Conservation (phyloP, 805 yeast genomes). For the Priceomyces fermenticarens region DNA sequence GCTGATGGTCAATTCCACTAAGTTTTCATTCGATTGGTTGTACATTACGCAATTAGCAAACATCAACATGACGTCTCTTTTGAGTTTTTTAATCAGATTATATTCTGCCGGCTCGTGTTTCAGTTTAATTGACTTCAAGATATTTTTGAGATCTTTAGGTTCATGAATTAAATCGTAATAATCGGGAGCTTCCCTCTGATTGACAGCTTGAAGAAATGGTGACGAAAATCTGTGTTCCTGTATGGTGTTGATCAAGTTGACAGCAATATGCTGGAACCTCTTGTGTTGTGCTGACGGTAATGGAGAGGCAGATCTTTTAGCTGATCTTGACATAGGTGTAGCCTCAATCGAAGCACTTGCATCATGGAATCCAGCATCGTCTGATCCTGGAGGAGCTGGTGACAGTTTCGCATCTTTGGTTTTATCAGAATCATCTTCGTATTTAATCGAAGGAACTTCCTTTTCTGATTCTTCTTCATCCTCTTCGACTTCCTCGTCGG, state of each 20-base stretch:
- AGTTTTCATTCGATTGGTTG: conserved; percentile 62
- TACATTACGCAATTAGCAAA: conserved; percentile 84
- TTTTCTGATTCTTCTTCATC: conserved; percentile 1
- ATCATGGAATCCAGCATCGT: conserved; percentile 2
- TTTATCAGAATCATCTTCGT: conserved; percentile 2
- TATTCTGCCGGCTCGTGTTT: conserved; percentile 36
- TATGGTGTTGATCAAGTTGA: conserved; percentile 60
- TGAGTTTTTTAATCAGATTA: conserved; percentile 58
- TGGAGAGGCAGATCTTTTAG: conserved; percentile 17
- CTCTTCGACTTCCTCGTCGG: conserved; percentile 1
- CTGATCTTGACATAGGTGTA: conserved; percentile 1
- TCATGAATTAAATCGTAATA: conserved; percentile 58
- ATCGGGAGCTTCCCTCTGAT: conserved; percentile 63
- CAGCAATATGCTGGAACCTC: conserved; percentile 59
- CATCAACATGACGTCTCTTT: conserved; percentile 70
- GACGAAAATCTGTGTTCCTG: conserved; percentile 72
- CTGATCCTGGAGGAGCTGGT: neutral
- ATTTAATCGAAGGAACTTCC: conserved; percentile 2
- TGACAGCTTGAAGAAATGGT: conserved; percentile 69
- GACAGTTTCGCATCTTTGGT: neutral
- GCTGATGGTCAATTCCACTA: conserved; percentile 59
- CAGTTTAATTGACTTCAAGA: conserved; percentile 52
- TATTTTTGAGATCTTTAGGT: conserved; percentile 69
- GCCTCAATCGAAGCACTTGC: conserved; percentile 1
- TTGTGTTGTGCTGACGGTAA: conserved; percentile 32